Conservation (phyloP, 1,284 basidiomycete species). For the Ceratobasidium sp. region DNA sequence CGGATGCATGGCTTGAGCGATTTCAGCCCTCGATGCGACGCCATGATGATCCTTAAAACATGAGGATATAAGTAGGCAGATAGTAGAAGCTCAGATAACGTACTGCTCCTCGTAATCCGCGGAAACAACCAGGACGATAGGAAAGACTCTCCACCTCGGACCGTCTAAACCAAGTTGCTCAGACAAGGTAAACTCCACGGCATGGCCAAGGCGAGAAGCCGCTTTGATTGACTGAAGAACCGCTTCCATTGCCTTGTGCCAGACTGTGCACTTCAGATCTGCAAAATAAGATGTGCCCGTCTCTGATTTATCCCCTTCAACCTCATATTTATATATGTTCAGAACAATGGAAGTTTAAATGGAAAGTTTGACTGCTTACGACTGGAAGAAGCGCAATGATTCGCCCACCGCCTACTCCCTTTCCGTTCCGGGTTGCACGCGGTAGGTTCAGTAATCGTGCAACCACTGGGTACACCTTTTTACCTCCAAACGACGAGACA, state of each 20-base stretch:
- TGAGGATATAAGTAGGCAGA: not conserved
- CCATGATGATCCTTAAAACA: not conserved
- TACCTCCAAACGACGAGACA: not conserved
- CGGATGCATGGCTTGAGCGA: not conserved
- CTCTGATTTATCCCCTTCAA: not conserved
- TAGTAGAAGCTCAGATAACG: not conserved
- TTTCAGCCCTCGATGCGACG: not conserved
- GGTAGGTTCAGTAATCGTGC: not conserved
- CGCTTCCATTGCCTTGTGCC: not conserved
- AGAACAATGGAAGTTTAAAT: too few relatives aligned
- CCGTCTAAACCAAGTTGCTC: not conserved
- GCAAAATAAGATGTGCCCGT: not conserved
- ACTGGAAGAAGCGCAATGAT: not conserved
- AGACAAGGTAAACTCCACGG: not conserved
- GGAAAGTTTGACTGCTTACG: not conserved
- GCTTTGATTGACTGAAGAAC: not conserved
- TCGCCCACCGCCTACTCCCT: not conserved
- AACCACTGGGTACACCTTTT: constrained; percentile 1
- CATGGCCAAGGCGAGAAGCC: not conserved
- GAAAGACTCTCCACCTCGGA: not conserved
- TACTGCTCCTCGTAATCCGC: constrained; percentile 11
- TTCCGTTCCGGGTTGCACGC: not conserved
- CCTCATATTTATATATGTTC: too few relatives aligned
- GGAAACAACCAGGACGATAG: not conserved
- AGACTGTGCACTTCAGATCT: not conserved